phyloP scores from a whole-genome alignment of 2,329 filamentous ascomycete species.

The Cryphonectria nitschkei region DNA sequence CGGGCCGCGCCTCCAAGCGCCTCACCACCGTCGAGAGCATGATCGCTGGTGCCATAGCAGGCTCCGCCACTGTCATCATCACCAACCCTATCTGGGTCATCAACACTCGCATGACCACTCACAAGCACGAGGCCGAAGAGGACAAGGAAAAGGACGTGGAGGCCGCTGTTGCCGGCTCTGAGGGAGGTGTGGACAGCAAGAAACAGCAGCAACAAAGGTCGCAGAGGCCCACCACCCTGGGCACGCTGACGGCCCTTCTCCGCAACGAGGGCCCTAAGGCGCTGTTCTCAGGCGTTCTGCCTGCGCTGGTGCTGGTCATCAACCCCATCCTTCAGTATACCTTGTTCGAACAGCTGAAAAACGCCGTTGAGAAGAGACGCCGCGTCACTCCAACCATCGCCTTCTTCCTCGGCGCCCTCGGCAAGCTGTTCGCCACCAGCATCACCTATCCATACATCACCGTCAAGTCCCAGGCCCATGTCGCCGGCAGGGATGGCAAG shows the following conservation, averaged over 20 bases:
- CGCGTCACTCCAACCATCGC: conserved; percentile 80
- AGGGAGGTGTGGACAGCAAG: background rate
- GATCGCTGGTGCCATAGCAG: conserved; percentile 91
- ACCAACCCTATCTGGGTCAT: conserved; percentile 99
- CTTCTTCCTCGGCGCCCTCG: conserved; percentile 88
- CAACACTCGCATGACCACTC: conserved; percentile 97
- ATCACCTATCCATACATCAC: conserved; percentile 99
- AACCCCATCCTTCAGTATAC: conserved; percentile 99
- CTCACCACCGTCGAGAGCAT: conserved; percentile 93
- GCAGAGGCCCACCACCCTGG: conserved; percentile 69
- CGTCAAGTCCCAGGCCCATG: conserved; percentile 96
- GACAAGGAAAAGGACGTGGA: conserved; percentile 32
- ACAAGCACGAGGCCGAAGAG: conserved; percentile 57
- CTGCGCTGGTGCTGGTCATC: conserved; percentile 90
- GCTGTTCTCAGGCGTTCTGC: conserved; percentile 89
- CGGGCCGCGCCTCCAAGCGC: conserved; percentile 75
- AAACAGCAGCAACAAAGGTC: conserved; percentile 36
- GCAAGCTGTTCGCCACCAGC: conserved; percentile 90
- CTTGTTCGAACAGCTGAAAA: conserved; percentile 98
- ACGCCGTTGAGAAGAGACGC: conserved; percentile 70
- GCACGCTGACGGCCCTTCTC: conserved; percentile 79
- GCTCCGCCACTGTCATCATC: conserved; percentile 89
- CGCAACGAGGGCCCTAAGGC: conserved; percentile 81
- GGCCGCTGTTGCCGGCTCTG: conserved; percentile 32
- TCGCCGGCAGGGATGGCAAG: conserved; percentile 71